phyloP scores from a whole-genome alignment of 495 filamentous ascomycete species.

The Penicillium arizonense region DNA sequence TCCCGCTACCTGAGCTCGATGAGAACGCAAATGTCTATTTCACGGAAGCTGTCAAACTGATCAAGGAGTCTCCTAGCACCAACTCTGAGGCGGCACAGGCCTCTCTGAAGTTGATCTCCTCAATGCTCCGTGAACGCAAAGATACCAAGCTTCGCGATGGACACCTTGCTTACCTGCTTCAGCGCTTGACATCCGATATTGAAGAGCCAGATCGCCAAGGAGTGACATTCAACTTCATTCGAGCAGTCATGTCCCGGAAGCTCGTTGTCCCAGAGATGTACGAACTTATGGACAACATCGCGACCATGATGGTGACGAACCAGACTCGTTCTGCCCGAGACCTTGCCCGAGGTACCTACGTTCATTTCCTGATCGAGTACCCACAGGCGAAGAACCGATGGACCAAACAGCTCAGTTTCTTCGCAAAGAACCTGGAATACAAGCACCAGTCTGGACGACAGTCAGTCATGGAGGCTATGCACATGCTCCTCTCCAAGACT shows the following conservation, averaged over 20 bases:
- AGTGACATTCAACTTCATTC: slow-evolving; percentile 88
- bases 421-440: slow-evolving; percentile 88
- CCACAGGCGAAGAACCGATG: slow-evolving; percentile 86
- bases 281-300: slow-evolving; percentile 83
- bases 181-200: slow-evolving; percentile 80
- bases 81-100: slow-evolving; percentile 80
- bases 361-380: slow-evolving; percentile 93
- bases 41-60: slow-evolving; percentile 74
- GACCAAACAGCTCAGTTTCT: slow-evolving; percentile 83
- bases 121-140: slow-evolving; percentile 78
- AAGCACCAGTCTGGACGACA: slow-evolving; percentile 81
- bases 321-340: slow-evolving; percentile 83
- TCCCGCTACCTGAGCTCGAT: slow-evolving; percentile 70
- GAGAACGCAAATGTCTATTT: slow-evolving; percentile 73
- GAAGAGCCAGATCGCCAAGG: slow-evolving; percentile 90
- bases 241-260: slow-evolving; percentile 79
- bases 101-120: slow-evolving; percentile 80
- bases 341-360: slow-evolving; percentile 81
- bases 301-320: slow-evolving; percentile 94
- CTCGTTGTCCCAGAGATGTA: slow-evolving; percentile 85
- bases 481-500: slow-evolving; percentile 79
- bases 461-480: slow-evolving; percentile 86
- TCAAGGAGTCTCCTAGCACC: slow-evolving; percentile 73
- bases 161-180: slow-evolving; percentile 79
- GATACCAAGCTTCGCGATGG: slow-evolving; percentile 73